Conservation (phyloP, 805 yeast genomes). For the Metschnikowia koreensis region DNA sequence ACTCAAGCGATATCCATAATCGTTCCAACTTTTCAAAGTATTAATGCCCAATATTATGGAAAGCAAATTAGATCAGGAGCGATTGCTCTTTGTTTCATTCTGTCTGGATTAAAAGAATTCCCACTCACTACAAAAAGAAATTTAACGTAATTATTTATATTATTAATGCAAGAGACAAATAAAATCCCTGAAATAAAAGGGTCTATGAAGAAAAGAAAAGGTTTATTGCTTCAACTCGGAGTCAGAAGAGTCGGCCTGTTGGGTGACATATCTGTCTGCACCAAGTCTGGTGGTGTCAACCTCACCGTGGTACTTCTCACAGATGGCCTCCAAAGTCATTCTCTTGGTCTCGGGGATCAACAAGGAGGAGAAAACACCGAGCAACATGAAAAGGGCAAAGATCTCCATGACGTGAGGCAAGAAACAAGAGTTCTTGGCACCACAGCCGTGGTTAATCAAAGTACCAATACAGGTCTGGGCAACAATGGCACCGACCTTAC, state of each 20-base stretch:
- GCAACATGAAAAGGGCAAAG: constrained; percentile 86
- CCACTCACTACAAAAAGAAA: background rate
- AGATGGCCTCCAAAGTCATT: constrained; percentile 80
- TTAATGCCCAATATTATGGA: background rate
- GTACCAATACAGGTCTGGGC: constrained; percentile 89
- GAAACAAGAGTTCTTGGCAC: constrained; percentile 63
- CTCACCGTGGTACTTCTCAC: constrained; percentile 83
- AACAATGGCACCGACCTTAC: constrained; percentile 90
- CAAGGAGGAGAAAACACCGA: constrained; percentile 64
- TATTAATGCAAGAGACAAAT: constrained; percentile 6
- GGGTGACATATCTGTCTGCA: constrained; percentile 37
- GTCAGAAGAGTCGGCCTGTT: constrained; percentile 34
- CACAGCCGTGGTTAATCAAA: constrained; percentile 74
- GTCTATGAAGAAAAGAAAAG: background rate
- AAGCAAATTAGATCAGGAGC: too few species aligned
- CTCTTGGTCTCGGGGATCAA: constrained; percentile 90
- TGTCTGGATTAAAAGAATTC: background rate
- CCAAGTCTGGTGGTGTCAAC: constrained; percentile 45
- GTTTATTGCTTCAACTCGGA: constrained; percentile 30
- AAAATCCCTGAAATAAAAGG: background rate
- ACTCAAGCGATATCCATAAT: background rate
- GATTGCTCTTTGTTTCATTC: background rate
- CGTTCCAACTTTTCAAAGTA: background rate
- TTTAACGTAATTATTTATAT: background rate
- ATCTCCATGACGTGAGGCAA: constrained; percentile 92